Evolutionary conservation across 2,329 filamentous ascomycete genomes (phyloP), one percentile per base, ranked within the genome.

Genomic region (Aspergillus calidoustus): DNA sequence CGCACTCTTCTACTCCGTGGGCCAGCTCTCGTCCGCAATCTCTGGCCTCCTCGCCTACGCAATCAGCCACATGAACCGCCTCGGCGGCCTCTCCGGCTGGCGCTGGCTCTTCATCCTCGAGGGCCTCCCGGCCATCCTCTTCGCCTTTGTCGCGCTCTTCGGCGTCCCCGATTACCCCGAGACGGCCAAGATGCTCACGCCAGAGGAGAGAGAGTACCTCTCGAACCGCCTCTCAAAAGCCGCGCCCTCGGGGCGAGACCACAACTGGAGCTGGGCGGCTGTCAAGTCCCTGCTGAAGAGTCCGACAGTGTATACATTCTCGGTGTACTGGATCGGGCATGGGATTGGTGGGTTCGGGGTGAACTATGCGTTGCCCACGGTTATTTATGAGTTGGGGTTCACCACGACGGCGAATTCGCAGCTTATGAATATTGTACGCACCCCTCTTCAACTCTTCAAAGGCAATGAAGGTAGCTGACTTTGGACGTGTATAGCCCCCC

Each of bases 291-390:
- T 80, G 0, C 61, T 79, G 13, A 64, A 56, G 3, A 75, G 76
- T 56, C 75, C 76, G 3, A 79, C 77, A 0, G 64, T 77, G 30
- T 78, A 77, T 49, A 76, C 75, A 3, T 80, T 80, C 57, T 67
- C 64, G 0, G 38, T 76, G 1, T 78, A 75, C 61, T 81, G 78
- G 78, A 76, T 80, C 49, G 74, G 71, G 7, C 78, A 81, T 62
- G 77, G 77, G 0, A 79, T 80, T 62, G 79, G 78, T 15, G 78
- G 78, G 6, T 80, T 79, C 57, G 78, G 79, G 2, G 68, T 80
- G 6, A 65, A 68, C 7, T 80, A 77, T 61, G 77, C 75, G 5
- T 60, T 81, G 55, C 78, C 79, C 1, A 80, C 79, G 2, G 78
- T 81, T 6, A 78, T 81, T 25, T 80, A 80, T 48, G 69, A 80